Evolutionary conservation across 1,139 yeast genomes (phyloP).

Genomic region (Lodderomyces elongisporus): DNA sequence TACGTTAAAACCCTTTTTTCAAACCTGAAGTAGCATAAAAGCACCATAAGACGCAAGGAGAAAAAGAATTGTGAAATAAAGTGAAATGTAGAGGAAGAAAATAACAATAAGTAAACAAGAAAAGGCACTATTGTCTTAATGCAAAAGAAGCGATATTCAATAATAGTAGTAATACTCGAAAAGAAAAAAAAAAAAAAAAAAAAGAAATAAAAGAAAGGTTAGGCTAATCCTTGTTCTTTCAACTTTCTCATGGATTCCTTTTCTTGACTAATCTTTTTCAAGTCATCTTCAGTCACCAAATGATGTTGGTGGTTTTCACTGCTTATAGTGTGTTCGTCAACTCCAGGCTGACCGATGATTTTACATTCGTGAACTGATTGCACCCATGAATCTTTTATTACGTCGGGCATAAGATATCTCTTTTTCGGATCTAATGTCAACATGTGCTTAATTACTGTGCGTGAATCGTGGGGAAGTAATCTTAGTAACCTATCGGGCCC

Average conservation of each 20-base stretch:
- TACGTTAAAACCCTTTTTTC: too few relatives aligned
- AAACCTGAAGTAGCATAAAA: too few relatives aligned
- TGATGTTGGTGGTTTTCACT: constrained; percentile 46
- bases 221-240: constrained; percentile 13
- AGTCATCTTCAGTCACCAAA: constrained; percentile 52
- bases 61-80: too few relatives aligned
- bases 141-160: too few relatives aligned
- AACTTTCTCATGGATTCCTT: constrained; percentile 26
- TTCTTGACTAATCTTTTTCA: constrained; percentile 38
- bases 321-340: constrained; percentile 5
- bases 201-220: neutral
- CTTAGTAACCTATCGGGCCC: constrained; percentile 35
- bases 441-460: constrained; percentile 32
- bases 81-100: too few relatives aligned
- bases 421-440: constrained; percentile 24
- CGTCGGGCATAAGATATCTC: constrained; percentile 28
- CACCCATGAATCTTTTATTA: constrained; percentile 26
- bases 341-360: constrained; percentile 9
- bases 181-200: too few relatives aligned
- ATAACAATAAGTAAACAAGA: too few relatives aligned
- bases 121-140: too few relatives aligned
- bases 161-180: too few relatives aligned
- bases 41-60: too few relatives aligned
- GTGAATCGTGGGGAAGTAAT: constrained; percentile 34
- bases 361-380: constrained; percentile 28